These are phyloP conservation scores for Ormosia semicastrata DNA, from an alignment of 306 rosid species.

Conservation along the genomic window DNA sequence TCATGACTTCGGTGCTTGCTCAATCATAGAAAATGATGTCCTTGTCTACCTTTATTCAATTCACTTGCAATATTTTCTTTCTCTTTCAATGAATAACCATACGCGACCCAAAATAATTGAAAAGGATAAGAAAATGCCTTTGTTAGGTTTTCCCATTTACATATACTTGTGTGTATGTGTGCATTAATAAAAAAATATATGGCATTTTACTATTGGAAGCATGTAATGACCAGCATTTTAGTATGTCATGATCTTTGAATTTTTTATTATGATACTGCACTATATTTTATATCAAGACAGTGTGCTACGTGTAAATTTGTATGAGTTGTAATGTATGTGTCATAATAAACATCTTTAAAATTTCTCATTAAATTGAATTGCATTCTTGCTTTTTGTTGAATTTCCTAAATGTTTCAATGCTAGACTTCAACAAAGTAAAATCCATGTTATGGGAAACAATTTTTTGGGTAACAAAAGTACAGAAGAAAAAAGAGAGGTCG, in stretches of 20 bases:
- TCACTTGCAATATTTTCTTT: neutral
- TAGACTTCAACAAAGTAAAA: too few relatives aligned
- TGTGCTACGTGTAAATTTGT: too few relatives aligned
- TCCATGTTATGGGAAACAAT: too few relatives aligned
- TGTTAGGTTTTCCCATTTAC: neutral
- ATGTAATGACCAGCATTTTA: neutral
- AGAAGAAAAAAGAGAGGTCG: too few relatives aligned
- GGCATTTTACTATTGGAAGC: slow-evolving; percentile 8
- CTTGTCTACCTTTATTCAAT: neutral
- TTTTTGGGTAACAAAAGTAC: too few relatives aligned
- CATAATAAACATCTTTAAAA: too few relatives aligned
- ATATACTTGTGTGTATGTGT: neutral
- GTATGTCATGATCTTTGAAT: neutral
- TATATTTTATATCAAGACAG: too few relatives aligned
- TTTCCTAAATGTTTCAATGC: too few relatives aligned
- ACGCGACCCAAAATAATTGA: neutral
- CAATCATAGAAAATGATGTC: slow-evolving; percentile 16
- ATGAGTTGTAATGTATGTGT: too few relatives aligned
- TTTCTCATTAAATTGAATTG: too few relatives aligned
- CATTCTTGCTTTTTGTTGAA: too few relatives aligned
- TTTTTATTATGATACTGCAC: neutral
- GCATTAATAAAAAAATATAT: neutral
- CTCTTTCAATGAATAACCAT: neutral
- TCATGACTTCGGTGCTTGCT: neutral
- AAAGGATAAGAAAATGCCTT: neutral